phyloP scores from a whole-genome alignment of 306 rosid genomes.

The Pyrus communis region DNA sequence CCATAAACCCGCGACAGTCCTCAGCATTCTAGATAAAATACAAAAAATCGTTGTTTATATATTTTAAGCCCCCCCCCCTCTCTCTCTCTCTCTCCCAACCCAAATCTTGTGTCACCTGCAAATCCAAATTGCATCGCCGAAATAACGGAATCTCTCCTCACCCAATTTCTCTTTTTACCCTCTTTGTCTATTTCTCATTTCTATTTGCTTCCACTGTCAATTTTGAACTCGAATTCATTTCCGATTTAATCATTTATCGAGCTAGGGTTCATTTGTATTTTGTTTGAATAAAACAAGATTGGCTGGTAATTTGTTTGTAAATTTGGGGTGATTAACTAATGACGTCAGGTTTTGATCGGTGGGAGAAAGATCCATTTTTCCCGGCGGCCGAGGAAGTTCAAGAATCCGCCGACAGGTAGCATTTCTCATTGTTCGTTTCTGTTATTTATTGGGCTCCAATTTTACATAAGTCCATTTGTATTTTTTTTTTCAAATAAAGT shows the following conservation, averaged over 20 bases:
- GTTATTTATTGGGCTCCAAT: neutral
- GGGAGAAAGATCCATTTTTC: constrained; percentile 98
- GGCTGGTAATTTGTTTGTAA: neutral
- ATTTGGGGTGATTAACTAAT: constrained; percentile 14
- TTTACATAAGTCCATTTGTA: neutral
- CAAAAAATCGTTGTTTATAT: neutral
- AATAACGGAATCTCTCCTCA: neutral
- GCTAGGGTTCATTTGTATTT: neutral
- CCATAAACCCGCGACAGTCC: neutral
- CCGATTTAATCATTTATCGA: neutral
- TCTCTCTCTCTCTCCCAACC: no score
- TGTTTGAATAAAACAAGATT: neutral
- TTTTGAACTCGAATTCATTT: neutral
- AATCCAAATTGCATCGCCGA: neutral
- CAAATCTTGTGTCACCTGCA: neutral
- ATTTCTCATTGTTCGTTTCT: neutral
- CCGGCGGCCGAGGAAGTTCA: constrained; percentile 94
- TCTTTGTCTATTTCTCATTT: neutral
- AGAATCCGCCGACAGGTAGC: constrained; percentile 89
- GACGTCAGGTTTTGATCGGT: constrained; percentile 86
- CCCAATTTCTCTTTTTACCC: neutral
- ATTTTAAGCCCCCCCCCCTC: neutral
- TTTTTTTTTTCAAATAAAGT: neutral
- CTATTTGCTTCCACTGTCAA: neutral
- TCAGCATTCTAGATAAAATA: neutral